Evolutionary conservation across 2,329 filamentous ascomycete genomes (phyloP), one percentile per base, ranked within the genome.

Genomic region (Falciphora oryzae): DNA sequence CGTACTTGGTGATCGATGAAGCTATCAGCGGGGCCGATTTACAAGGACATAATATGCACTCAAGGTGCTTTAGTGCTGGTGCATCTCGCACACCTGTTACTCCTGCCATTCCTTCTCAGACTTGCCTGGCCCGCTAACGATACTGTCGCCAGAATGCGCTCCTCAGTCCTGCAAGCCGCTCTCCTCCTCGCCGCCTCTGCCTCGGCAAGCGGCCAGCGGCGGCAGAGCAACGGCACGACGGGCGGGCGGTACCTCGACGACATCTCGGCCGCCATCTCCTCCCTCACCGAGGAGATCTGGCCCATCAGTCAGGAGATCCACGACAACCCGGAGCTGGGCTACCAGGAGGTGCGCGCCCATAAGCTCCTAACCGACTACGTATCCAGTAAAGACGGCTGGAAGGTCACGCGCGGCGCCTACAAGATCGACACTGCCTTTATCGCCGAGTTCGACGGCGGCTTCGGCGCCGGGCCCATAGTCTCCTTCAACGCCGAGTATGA

Each of bases 361-460:
- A 75, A 80, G 25, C 74, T 78, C 8, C 72, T 85, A 61, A 82
- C 80, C 0, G 73, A 75, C 11, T 85, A 81, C 65, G 74, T 84
- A 70, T 71, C 71, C n/a, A 72, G 70, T 18, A 76, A 75, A 64
- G 62, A 73, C 18, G 79, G 76, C 50, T 85, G 83, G 82, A 74
- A 77, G 35, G 82, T 86, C 31, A 83, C 77, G 1, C 76, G 76
- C 2, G 81, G 80, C 1, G 82, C 80, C 0, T 84, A 83, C 67
- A 79, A 77, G 10, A 75, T 85, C 66, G 73, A 75, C 35, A 85
- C 83, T 3, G 82, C 82, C 16, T 85, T 83, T 75, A 76, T 80
- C 31, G 82, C 82, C 7, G 77, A 79, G 1, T 83, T 75, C 65
- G 78, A 82, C 65, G 80, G 75, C 63, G 77, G 79, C 16, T 27